These are phyloP conservation scores for Diplodia intermedia DNA, from an alignment of 2,329 filamentous ascomycete species.

Conservation along the genomic window DNA sequence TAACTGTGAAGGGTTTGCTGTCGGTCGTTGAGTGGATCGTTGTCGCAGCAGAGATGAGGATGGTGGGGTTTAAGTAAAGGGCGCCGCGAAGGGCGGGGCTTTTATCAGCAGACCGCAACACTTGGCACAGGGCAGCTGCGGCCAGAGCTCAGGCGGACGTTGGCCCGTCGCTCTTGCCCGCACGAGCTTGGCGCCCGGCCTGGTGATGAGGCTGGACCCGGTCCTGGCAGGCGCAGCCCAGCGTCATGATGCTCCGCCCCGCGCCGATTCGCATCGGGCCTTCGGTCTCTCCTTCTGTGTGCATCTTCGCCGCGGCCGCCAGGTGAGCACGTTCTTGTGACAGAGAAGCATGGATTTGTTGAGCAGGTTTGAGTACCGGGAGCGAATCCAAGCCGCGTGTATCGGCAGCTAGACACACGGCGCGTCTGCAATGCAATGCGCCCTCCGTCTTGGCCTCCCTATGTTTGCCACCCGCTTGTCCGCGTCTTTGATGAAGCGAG, in stretches of 20 bases:
- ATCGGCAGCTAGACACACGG: slow-evolving; percentile 1
- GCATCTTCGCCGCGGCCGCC: not conserved
- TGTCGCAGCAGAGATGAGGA: not conserved
- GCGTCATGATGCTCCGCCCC: not conserved
- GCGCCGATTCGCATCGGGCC: not conserved
- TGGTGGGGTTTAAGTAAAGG: slow-evolving; percentile 7
- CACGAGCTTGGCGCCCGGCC: not conserved
- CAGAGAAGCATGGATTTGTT: not conserved
- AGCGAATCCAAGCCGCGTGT: slow-evolving; percentile 8
- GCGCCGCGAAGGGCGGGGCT: slow-evolving; percentile 7
- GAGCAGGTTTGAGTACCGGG: slow-evolving; percentile 21
- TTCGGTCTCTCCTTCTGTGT: not conserved
- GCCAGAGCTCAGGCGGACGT: slow-evolving; percentile 1
- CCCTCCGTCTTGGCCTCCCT: not conserved
- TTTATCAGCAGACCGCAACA: slow-evolving; percentile 29
- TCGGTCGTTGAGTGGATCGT: slow-evolving; percentile 11
- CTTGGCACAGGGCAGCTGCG: slow-evolving; percentile 4
- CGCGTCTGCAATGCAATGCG: slow-evolving; percentile 27
- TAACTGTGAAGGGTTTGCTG: slow-evolving; percentile 17
- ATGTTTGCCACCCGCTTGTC: slow-evolving; percentile 14
- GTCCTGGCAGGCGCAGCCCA: not conserved
- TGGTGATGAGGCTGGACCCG: slow-evolving; percentile 2
- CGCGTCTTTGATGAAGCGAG: slow-evolving; percentile 1
- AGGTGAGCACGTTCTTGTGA: slow-evolving; percentile 7
- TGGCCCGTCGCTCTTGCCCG: slow-evolving; percentile 5